phyloP scores from a whole-genome alignment of 2,329 filamentous ascomycete genomes.

The Phaeoacremonium minimum region DNA sequence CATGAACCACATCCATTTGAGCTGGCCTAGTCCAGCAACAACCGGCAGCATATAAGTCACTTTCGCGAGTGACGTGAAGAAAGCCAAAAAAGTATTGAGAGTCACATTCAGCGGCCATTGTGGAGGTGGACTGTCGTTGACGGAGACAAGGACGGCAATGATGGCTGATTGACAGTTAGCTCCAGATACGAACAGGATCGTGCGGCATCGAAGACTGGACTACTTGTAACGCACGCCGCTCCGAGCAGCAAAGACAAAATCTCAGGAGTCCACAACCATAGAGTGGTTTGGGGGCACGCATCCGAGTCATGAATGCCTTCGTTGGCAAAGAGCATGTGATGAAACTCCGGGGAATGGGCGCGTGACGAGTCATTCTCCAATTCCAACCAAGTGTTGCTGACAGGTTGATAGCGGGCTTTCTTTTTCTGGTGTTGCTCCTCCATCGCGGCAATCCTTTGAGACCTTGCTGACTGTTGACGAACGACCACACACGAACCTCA shows the following conservation, averaged over 20 bases:
- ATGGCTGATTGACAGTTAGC: too few species aligned
- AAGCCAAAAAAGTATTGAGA: constrained; percentile 20
- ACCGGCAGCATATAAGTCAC: constrained; percentile 17
- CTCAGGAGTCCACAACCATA: background rate
- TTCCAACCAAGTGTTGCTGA: too few species aligned
- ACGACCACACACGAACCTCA: too few species aligned
- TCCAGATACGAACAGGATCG: background rate
- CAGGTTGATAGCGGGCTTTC: too few species aligned
- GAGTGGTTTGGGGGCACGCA: background rate
- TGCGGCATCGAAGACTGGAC: background rate
- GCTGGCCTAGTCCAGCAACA: constrained; percentile 16
- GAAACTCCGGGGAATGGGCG: background rate
- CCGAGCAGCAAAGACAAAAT: background rate
- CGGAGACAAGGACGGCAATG: background rate
- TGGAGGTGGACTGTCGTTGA: constrained; percentile 15
- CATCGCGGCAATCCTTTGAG: too few species aligned
- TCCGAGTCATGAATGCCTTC: background rate
- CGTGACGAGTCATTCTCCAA: too few species aligned
- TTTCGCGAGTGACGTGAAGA: constrained; percentile 18
- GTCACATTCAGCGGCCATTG: constrained; percentile 16
- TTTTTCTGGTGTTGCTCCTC: too few species aligned
- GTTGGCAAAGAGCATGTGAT: background rate
- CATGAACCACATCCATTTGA: constrained; percentile 19
- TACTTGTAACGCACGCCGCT: background rate
- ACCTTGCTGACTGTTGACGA: too few species aligned